Evolutionary conservation across 768 basidiomycete species (phyloP), one percentile per base, ranked within the genome.

Genomic region (Tephrocybe sp.): DNA sequence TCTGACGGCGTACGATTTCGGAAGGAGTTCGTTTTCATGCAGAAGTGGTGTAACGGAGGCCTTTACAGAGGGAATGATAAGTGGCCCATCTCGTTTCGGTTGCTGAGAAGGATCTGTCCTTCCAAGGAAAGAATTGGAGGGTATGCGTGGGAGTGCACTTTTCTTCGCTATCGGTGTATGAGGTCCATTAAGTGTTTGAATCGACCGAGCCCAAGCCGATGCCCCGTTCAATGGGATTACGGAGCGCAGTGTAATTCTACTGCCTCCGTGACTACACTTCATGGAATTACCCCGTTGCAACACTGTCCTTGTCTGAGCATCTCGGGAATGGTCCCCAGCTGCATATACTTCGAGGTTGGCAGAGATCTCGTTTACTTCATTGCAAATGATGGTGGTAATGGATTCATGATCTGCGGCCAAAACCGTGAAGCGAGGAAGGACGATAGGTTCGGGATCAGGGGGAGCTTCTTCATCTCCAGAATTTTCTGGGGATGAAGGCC

Each of bases 371-470:
- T 81, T 76, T 2, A 77, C 68, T 51, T 83, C 84, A 60, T 87
- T 88, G 36, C 78, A 77, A 51, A 89, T 71, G n/a, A 76, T 68
- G 30, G 77, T 80, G 1, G 80, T 71, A 10, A 79, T 77, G 11
- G 73, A 72, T 64, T 91, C 86, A 7, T 72, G 68, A 59, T 91
- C 84, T 2, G 85, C 80, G 9, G 84, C 79, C 14, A 88, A 75
- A 14, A 90, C 78, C 15, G 79, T 82, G 59, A 92, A 88, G 12
- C 78, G 75, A 3, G 90, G 90, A 21, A 91, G 62, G 34, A 79
- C 68, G 37, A 90, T 67, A n/a, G 81, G 76, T 34, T 79, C 75
- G 8, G 71, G 66, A 48, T 76, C 76, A 17, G 47, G 18, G 21
- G 39, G 48, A 24, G 30, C 38, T 26, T 70, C 70, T 24, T 68